phyloP scores from a whole-genome alignment of 1,284 basidiomycete species.

The Melampsora larici-populina region DNA sequence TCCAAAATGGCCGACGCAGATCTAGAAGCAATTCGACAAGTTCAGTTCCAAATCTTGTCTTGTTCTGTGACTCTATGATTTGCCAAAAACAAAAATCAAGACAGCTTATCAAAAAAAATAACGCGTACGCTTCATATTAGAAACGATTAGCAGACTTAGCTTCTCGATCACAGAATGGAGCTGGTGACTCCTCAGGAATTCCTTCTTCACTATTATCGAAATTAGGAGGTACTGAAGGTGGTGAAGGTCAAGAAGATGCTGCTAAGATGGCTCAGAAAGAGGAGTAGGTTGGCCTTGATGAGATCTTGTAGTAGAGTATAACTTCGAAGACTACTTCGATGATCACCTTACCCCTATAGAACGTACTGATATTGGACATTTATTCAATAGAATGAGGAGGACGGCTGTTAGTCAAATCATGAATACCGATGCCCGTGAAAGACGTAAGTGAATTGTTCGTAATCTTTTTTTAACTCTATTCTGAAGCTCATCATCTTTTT shows the following conservation, averaged over 20 bases:
- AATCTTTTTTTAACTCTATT: not conserved
- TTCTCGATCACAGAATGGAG: not conserved
- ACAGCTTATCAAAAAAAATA: not conserved
- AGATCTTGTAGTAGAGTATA: constrained; percentile 59
- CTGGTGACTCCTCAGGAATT: not conserved
- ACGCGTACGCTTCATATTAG: constrained; percentile 2
- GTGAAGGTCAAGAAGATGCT: constrained; percentile 52
- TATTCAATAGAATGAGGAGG: constrained; percentile 61
- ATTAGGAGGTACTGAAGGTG: constrained; percentile 48
- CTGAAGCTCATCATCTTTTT: constrained; percentile 2
- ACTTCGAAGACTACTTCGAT: constrained; percentile 73
- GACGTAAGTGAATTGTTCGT: constrained; percentile 22
- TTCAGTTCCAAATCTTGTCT: constrained; percentile 44
- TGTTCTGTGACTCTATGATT: constrained; percentile 18
- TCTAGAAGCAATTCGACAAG: constrained; percentile 52
- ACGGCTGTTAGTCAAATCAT: constrained; percentile 42
- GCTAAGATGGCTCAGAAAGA: constrained; percentile 53
- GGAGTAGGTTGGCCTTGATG: constrained; percentile 56
- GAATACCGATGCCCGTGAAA: constrained; percentile 40
- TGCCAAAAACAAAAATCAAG: too few relatives aligned
- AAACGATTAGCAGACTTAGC: constrained; percentile 40
- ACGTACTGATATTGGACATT: constrained; percentile 60
- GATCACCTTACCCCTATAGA: too few relatives aligned
- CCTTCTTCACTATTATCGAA: constrained; percentile 32
- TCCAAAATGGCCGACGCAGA: constrained; percentile 53